Conservation (phyloP, 2,329 filamentous ascomycete genomes). For the Coniochaeta pulveracea region DNA sequence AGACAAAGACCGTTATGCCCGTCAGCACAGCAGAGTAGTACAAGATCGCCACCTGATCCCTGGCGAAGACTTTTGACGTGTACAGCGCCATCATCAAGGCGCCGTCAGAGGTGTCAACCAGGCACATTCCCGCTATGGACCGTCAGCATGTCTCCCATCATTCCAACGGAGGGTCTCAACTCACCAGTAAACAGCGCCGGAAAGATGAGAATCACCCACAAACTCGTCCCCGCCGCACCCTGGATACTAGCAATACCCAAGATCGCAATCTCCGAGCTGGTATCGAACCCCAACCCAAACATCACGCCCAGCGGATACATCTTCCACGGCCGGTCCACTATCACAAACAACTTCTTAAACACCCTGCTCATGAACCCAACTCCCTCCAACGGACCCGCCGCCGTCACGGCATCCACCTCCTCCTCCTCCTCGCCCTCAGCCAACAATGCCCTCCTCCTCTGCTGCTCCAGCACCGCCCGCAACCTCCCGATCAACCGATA, state of each 20-base stretch:
- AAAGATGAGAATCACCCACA: constrained; percentile 92
- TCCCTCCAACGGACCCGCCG: constrained; percentile 49
- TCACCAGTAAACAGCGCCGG: constrained; percentile 76
- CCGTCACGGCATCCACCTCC: constrained; percentile 13
- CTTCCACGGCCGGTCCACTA: constrained; percentile 76
- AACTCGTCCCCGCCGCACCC: constrained; percentile 71
- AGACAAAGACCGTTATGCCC: constrained; percentile 70
- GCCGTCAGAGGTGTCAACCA: constrained; percentile 85
- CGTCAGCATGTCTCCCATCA: constrained; percentile 3
- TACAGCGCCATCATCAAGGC: constrained; percentile 94
- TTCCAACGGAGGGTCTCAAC: constrained; percentile 10
- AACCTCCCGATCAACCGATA: constrained; percentile 65
- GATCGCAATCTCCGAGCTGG: constrained; percentile 85
- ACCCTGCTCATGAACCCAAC: constrained; percentile 63
- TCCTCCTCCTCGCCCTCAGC: constrained; percentile 15
- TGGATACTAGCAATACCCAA: constrained; percentile 84
- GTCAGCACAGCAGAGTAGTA: constrained; percentile 92
- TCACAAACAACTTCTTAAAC: constrained; percentile 64
- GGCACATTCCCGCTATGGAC: constrained; percentile 71
- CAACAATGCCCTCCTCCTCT: constrained; percentile 14
- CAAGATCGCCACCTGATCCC: constrained; percentile 77
- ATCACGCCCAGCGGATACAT: constrained; percentile 87
- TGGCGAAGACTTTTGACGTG: constrained; percentile 64
- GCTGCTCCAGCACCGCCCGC: constrained; percentile 40
- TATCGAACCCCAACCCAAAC: constrained; percentile 91